Percentiles rank a stretch among this genome's conserved stretches.
phyloP scores from a whole-genome alignment of 2,329 filamentous ascomycete genomes.

The Fusarium decemcellulare region DNA sequence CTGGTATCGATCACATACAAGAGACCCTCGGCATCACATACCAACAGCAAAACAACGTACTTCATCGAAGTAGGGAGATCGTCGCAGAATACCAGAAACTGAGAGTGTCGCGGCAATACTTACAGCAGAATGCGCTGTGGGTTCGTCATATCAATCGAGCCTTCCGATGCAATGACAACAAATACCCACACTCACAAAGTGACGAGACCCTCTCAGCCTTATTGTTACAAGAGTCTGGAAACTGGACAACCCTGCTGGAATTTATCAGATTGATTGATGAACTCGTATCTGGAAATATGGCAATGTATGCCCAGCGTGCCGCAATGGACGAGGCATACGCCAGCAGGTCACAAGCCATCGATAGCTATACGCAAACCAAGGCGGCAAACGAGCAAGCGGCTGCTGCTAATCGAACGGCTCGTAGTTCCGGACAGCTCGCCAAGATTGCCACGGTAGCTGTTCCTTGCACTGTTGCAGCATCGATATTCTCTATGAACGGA shows the following conservation, averaged over 20 bases:
- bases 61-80: background rate
- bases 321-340: constrained; percentile 5
- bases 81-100: background rate
- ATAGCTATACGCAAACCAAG: background rate
- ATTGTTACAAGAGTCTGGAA: background rate
- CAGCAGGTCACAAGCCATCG: background rate
- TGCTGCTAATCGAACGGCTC: background rate
- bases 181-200: background rate
- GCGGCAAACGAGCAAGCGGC: background rate
- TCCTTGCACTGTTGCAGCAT: background rate
- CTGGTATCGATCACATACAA: rapidly evolving
- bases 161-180: background rate
- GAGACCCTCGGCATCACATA: rapidly evolving
- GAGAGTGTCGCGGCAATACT: background rate
- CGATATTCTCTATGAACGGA: background rate
- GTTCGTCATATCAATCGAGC: background rate
- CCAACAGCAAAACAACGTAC: background rate
- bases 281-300: background rate
- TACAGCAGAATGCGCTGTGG: background rate
- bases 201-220: background rate
- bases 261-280: background rate
- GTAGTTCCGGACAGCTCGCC: background rate
- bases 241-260: background rate
- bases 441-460: constrained; percentile 10
- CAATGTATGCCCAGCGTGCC: constrained; percentile 3